Base-by-base conservation (phyloP, 768 basidiomycete genomes). In the Filobasidium wieringae region DNA sequence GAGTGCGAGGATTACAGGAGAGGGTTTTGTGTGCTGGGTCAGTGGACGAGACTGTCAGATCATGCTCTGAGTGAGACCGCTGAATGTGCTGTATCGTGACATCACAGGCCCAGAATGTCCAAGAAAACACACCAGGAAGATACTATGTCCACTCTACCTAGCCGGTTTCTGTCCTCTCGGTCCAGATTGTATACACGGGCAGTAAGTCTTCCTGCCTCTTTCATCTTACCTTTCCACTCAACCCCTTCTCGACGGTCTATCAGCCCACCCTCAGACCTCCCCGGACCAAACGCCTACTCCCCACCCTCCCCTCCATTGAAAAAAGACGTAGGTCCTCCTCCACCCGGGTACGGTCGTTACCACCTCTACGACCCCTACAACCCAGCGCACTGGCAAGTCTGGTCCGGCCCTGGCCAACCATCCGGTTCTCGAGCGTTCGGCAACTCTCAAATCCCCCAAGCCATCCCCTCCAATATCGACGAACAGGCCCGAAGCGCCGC, bases 1-100 rank as follows among this genome's bases (percentile, higher is more conserved):
- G 91, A 93, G 69, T 99, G 95, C 70, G 90, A 90, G 36, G 90
- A 95, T 72, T 99, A 92, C 73, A 86, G 86, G 63, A 79, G 93
- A 61, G 95, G 95, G 0, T 99, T 97, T 72, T 99, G 95, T 74
- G 86, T 84, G 72, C 78, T 91, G 58, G 92, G 92, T 91, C 59
- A 58, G 82, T 76, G 4, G 32, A 5, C 62, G 30, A 29, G 32
- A 50, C 34, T n/a, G 14, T 27, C 14, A 8, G 3, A n/a, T n/a
- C n/a, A n/a, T 4, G 43, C 4, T 19, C 43, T 5, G 47, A 49
- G 15, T 26, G n/a, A 14, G 7, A 49, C 17, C 27, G 19, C 2
- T 5, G 47, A n/a, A n/a, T n/a, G n/a, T n/a, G n/a, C n/a, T n/a
- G n/a, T n/a, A n/a, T n/a, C n/a, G n/a, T n/a, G n/a, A n/a, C n/a